Evolutionary conservation across 306 rosid species (phyloP).

Genomic region (Lathyrus aphaca): DNA sequence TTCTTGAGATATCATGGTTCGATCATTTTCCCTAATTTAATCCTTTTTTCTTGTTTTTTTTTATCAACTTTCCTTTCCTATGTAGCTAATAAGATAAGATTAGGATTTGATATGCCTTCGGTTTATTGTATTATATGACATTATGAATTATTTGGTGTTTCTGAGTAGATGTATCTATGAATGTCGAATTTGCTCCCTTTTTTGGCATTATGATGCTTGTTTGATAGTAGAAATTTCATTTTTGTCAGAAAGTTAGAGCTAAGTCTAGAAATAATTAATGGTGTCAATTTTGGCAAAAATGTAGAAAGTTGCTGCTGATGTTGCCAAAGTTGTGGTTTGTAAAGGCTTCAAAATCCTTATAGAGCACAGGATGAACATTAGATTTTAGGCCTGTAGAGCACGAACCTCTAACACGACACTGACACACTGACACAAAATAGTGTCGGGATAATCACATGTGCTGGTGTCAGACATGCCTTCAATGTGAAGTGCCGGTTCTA

Average conservation of each 20-base stretch:
- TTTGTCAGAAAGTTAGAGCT: conserved; percentile 27
- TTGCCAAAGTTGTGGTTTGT: neutral
- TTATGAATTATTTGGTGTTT: conserved; percentile 13
- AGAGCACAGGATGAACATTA: neutral
- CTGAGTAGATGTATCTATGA: neutral
- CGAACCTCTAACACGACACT: too few relatives aligned
- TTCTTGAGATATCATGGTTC: conserved; percentile 38
- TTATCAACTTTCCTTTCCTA: conserved; percentile 35
- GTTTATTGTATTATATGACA: conserved; percentile 17
- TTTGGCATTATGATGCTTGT: conserved; percentile 15
- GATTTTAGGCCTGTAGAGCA: neutral
- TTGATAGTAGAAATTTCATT: conserved; percentile 3
- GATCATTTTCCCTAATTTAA: conserved; percentile 18
- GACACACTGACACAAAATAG: too few relatives aligned
- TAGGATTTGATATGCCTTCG: conserved; percentile 37
- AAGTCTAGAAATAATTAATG: conserved; percentile 6
- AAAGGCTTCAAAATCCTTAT: neutral
- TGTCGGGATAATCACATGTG: too few relatives aligned
- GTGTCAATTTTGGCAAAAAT: neutral
- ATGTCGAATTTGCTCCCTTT: conserved; percentile 15
- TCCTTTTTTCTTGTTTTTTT: conserved; percentile 1
- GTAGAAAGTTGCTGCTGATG: neutral
- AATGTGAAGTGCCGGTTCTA: too few relatives aligned
- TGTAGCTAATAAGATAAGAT: conserved; percentile 39
- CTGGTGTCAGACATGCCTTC: too few relatives aligned